Conservation (phyloP, 257 asterid genomes). For the Gardenia jasminoides region DNA sequence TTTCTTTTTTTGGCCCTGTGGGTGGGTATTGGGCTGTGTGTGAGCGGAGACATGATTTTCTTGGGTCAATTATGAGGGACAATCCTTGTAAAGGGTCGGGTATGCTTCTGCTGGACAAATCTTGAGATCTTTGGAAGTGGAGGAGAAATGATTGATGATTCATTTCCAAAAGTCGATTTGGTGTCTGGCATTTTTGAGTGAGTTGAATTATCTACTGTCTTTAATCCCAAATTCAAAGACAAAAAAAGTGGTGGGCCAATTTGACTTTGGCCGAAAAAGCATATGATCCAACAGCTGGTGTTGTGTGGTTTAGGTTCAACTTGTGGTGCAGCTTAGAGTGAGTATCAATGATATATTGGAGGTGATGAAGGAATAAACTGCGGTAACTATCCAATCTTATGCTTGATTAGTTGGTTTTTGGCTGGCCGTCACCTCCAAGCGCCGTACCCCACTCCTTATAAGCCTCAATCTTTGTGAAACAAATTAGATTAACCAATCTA, state of each 20-base stretch:
- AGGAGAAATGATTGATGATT: slow-evolving; percentile 18
- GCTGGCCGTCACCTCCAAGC: slow-evolving; percentile 6
- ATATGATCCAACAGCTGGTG: neutral
- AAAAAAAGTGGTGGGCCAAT: slow-evolving; percentile 11
- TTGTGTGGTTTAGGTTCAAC: neutral
- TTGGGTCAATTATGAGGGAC: slow-evolving; percentile 13
- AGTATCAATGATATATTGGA: neutral
- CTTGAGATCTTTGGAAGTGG: slow-evolving; percentile 17
- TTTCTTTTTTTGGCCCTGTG: neutral
- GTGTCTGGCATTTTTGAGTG: slow-evolving; percentile 1
- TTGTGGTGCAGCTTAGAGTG: neutral
- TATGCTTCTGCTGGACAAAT: slow-evolving; percentile 16
- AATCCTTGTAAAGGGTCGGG: neutral
- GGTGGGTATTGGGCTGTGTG: slow-evolving; percentile 10
- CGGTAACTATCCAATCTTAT: slow-evolving; percentile 12
- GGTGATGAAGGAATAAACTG: slow-evolving; percentile 1
- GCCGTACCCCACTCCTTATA: neutral
- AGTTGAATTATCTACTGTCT: neutral
- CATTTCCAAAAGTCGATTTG: slow-evolving; percentile 16
- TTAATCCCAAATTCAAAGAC: slow-evolving; percentile 3
- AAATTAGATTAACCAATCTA: neutral
- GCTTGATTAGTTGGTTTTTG: neutral
- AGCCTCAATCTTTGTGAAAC: neutral
- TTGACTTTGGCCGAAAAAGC: slow-evolving; percentile 11
- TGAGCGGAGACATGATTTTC: neutral